A percentile compares a stretch with the other conserved stretches of the same genome.
phyloP scores from a whole-genome alignment of 2,329 filamentous ascomycete species.

The Teratosphaeria nubilosa region DNA sequence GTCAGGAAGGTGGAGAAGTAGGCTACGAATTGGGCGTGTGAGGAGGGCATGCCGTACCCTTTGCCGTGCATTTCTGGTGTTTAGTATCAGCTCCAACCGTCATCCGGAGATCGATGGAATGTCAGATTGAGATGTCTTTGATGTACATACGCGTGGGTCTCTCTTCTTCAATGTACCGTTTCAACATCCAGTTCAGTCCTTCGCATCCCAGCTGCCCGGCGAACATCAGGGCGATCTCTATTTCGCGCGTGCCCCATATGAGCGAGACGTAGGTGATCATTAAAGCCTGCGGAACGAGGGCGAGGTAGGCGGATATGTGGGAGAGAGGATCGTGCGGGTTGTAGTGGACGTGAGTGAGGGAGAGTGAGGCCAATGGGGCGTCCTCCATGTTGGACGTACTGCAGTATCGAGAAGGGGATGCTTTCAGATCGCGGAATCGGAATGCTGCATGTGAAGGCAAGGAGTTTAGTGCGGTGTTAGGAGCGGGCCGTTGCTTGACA shows the following conservation, averaged over 20 bases:
- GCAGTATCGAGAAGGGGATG: background rate
- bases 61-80: conserved; percentile 62
- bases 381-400: conserved; percentile 30
- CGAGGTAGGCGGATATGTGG: conserved; percentile 83
- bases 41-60: conserved; percentile 95
- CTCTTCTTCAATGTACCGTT: conserved; percentile 86
- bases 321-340: conserved; percentile 79
- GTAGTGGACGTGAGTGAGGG: conserved; percentile 95
- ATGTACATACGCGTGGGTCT: conserved; percentile 59
- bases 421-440: background rate
- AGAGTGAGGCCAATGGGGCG: conserved; percentile 71
- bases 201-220: conserved; percentile 86
- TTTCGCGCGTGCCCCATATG: conserved; percentile 82
- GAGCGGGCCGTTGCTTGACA: background rate
- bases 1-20: conserved; percentile 81
- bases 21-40: conserved; percentile 87
- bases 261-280: conserved; percentile 84
- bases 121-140: too few relatives aligned
- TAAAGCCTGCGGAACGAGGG: conserved; percentile 83
- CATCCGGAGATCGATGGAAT: background rate
- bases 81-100: background rate
- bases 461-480: background rate
- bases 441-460: background rate
- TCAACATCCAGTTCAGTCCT: conserved; percentile 77
- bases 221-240: conserved; percentile 83